These are phyloP conservation scores for Pilatotrama ljubarskyi DNA, from an alignment of 768 basidiomycete genomes.

Conservation along the genomic window DNA sequence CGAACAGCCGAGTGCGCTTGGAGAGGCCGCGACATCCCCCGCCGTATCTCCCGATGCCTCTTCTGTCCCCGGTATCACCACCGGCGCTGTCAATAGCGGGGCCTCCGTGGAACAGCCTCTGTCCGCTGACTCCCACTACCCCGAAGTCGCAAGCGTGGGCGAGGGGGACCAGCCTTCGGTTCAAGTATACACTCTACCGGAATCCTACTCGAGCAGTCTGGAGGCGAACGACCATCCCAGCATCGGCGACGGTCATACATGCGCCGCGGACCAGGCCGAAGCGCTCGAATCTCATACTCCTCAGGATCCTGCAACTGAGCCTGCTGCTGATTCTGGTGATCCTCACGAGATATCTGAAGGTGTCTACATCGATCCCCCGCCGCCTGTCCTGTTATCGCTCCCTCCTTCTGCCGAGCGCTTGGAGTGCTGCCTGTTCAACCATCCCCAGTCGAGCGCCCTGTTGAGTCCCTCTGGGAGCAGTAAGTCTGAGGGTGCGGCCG, in stretches of 20 bases:
- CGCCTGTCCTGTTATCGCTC: slow-evolving; percentile 57
- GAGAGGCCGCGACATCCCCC: no score
- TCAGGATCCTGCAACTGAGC: background rate
- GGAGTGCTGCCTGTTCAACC: slow-evolving; percentile 58
- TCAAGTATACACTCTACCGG: background rate
- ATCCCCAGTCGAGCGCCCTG: slow-evolving; percentile 33
- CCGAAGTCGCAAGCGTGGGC: background rate
- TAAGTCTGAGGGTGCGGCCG: background rate
- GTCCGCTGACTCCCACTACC: background rate
- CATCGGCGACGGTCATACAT: background rate
- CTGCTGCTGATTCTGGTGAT: slow-evolving; percentile 1
- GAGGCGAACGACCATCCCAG: background rate
- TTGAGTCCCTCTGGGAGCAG: slow-evolving; percentile 20
- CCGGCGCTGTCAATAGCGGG: background rate
- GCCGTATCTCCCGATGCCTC: no score
- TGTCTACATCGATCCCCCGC: slow-evolving; percentile 75
- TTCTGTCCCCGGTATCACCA: no score
- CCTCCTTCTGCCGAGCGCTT: slow-evolving; percentile 39
- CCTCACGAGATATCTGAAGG: slow-evolving; percentile 37
- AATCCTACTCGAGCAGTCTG: background rate
- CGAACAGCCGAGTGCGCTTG: no score
- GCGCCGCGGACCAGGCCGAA: background rate
- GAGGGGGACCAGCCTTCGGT: background rate
- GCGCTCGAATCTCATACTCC: no score
- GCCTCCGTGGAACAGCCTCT: background rate